Base-by-base conservation (phyloP, 2,329 filamentous ascomycete species). In the Mycosphaerella sp. region DNA sequence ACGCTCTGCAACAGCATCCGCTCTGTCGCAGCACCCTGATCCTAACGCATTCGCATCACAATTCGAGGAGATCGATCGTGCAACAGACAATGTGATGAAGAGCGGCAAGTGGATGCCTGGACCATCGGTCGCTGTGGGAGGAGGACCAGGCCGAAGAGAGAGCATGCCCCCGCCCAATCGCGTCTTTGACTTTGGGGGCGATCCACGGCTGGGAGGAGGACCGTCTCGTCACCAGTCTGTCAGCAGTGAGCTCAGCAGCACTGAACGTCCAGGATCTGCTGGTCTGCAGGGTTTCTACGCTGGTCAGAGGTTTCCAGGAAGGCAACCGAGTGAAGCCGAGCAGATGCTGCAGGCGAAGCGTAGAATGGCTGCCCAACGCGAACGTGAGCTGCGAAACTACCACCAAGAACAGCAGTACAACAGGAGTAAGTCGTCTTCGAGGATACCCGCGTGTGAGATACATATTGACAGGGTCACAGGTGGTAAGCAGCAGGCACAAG, bases 391-490 rank as follows among this genome's bases (percentile, higher is more conserved):
- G 73, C 89, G 93, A 74, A 98, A 97, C 76, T 95, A 97, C 76
- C 93, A 98, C 77, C 94, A 96, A 76, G 93, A 98, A 82, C 93
- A 98, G 82, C 93, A 98, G 83, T 97, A 95, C 77, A 95, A 97
- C 79, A 85, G 91, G 88, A 96, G 93, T 97, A 88, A 60, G 64
- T 64, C 7, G 16, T 30, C 13, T 17, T 17, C 16, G 16, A 18
- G 6, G 16, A 25, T 18, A 25, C 21, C 16, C 8, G 17, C 25
- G 14, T 13, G 16, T 5, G 39, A 21, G 39, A 16, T 10, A 12
- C 6, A 30, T 30, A 30, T 37, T 49, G 39, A 49, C 39, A 35
- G 17, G 36, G 34, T 13, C 28, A 42, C 82, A 70, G 82, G 78
- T 64, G 79, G 77, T 77, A 96, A 96, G 77, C 84, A 85, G 44